These are phyloP conservation scores for Syzygium aqueum DNA, from an alignment of 345 rosid genomes.

Conservation along the genomic window DNA sequence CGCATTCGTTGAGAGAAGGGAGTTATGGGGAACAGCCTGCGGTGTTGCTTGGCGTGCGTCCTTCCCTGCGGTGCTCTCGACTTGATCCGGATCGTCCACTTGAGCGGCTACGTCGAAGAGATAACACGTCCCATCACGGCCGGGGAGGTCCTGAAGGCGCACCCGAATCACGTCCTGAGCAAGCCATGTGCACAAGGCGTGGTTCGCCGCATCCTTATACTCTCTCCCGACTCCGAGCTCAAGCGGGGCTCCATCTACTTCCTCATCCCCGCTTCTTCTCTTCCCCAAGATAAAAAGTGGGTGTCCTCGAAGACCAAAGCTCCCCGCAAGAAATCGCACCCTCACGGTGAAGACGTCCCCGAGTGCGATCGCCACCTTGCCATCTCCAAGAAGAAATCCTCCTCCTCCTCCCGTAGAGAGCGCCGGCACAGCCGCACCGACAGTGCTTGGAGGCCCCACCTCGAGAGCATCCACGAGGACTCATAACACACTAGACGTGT, in stretches of 20 bases:
- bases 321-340: background rate
- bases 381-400: constrained; percentile 24
- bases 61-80: constrained; percentile 97
- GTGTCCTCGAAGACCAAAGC: background rate
- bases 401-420: constrained; percentile 7
- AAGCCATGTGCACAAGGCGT: constrained; percentile 78
- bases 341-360: background rate
- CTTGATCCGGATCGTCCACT: constrained; percentile 83
- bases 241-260: constrained; percentile 86
- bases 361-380: background rate
- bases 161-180: constrained; percentile 82
- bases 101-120: constrained; percentile 77
- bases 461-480: constrained; percentile 73
- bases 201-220: constrained; percentile 58
- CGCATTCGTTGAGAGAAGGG: background rate
- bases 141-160: constrained; percentile 59
- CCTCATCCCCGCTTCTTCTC: constrained; percentile 57
- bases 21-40: constrained; percentile 78
- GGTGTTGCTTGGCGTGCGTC: constrained; percentile 89
- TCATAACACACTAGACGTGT: constrained; percentile 1
- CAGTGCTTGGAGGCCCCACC: constrained; percentile 68
- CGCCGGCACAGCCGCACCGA: constrained; percentile 42
- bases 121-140: constrained; percentile 71
- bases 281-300: constrained; percentile 4
- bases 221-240: constrained; percentile 84